These are phyloP conservation scores for Podila verticillata DNA, from an alignment of 192 early-diverging fungal species.

Conservation along the genomic window DNA sequence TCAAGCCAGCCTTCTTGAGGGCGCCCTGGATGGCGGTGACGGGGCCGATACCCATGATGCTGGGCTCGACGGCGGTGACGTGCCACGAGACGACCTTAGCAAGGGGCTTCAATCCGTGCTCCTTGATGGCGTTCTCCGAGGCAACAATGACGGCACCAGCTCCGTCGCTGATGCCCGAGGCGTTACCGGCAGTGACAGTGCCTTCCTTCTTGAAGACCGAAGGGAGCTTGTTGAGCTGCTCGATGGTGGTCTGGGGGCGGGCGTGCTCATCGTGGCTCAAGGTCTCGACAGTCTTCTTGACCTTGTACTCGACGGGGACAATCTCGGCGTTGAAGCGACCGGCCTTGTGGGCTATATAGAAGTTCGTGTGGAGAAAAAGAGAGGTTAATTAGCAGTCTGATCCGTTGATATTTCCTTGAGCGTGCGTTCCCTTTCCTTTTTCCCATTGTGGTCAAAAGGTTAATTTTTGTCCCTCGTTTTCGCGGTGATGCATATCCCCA, in stretches of 20 bases:
- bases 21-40: constrained; percentile 90
- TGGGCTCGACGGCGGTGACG: constrained; percentile 89
- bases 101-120: constrained; percentile 82
- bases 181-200: constrained; percentile 93
- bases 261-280: constrained; percentile 90
- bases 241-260: constrained; percentile 85
- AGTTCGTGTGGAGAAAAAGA: not conserved
- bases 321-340: constrained; percentile 88
- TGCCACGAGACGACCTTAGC: constrained; percentile 88
- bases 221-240: constrained; percentile 78
- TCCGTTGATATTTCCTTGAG: not conserved
- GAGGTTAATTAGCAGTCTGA: not conserved
- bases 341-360: constrained; percentile 66
- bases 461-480: not conserved
- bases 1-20: constrained; percentile 81
- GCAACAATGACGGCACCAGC: constrained; percentile 89
- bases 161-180: constrained; percentile 95
- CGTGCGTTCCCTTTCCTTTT: not conserved
- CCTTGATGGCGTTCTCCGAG: constrained; percentile 84
- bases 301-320: constrained; percentile 83
- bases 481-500: not conserved
- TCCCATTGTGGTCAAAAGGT: not conserved
- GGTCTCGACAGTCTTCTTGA: constrained; percentile 75
- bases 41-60: constrained; percentile 97
- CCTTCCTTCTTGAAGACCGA: constrained; percentile 94